A percentile compares a stretch with the other conserved stretches of the same genome.
phyloP scores from a whole-genome alignment of 1,284 basidiomycete genomes.

The Sphagnurus paluster region DNA sequence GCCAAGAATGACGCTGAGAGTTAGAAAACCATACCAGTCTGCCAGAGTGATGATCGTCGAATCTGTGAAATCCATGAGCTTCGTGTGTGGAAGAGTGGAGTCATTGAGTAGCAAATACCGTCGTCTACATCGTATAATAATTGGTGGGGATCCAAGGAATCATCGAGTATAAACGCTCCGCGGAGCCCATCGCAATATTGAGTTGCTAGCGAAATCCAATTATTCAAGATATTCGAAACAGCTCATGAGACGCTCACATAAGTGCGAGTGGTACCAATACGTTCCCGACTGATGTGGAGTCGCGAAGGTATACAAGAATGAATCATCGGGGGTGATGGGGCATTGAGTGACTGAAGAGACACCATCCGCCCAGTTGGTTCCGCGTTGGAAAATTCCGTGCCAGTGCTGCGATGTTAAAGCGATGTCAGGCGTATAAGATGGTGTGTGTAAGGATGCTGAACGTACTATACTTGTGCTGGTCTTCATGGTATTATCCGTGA shows the following conservation, averaged over 20 bases:
- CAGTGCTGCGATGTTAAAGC: conserved; percentile 22
- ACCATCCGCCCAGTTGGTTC: conserved; percentile 28
- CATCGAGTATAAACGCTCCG: conserved; percentile 30
- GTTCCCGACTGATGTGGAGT: conserved; percentile 17
- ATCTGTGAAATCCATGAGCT: conserved; percentile 18
- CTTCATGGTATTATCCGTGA: conserved; percentile 33
- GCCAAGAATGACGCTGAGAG: neutral
- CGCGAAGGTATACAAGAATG: conserved; percentile 19
- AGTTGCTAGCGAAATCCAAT: conserved; percentile 18
- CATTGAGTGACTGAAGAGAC: conserved; percentile 22
- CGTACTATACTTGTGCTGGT: conserved; percentile 33
- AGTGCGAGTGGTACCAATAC: conserved; percentile 22
- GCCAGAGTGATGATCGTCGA: conserved; percentile 31
- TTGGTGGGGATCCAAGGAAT: conserved; percentile 24
- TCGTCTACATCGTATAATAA: conserved; percentile 32
- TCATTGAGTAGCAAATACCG: conserved; percentile 21
- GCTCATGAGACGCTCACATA: conserved; percentile 6
- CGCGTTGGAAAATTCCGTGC: conserved; percentile 29
- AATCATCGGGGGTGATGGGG: conserved; percentile 19
- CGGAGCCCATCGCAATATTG: conserved; percentile 33
- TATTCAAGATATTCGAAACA: neutral
- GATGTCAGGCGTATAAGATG: neutral
- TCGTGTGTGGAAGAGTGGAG: neutral
- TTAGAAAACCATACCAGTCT: conserved; percentile 25
- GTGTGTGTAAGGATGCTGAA: too few relatives aligned